Conservation (phyloP, 805 yeast species). For the Teunomyces kruisii region DNA sequence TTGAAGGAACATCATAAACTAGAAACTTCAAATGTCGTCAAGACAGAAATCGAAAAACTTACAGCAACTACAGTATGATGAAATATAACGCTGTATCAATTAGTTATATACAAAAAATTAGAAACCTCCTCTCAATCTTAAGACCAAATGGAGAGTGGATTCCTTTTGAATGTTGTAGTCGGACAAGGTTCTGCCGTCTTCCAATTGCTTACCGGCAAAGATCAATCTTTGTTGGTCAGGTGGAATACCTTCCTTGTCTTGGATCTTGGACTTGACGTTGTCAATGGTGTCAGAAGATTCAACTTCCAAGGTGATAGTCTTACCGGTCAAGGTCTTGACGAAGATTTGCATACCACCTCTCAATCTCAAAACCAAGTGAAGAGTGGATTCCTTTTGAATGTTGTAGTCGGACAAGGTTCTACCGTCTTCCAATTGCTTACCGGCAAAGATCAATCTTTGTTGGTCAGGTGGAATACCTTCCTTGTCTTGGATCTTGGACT, state of each 20-base stretch:
- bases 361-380: constrained; percentile 33
- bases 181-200: constrained; percentile 35
- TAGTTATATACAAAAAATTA: constrained; percentile 16
- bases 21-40: constrained; percentile 17
- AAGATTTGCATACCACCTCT: constrained; percentile 49
- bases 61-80: constrained; percentile 2
- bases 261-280: constrained; percentile 61
- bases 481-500: constrained; percentile 44
- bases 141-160: constrained; percentile 39
- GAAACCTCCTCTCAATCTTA: constrained; percentile 94
- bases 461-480: constrained; percentile 48
- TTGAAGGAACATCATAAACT: constrained; percentile 18
- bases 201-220: constrained; percentile 48
- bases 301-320: constrained; percentile 83
- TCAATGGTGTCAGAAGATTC: constrained; percentile 97
- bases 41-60: constrained; percentile 13
- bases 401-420: constrained; percentile 38
- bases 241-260: constrained; percentile 44
- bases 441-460: constrained; percentile 46
- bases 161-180: constrained; percentile 46
- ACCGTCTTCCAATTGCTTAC: constrained; percentile 47
- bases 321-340: constrained; percentile 57
- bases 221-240: constrained; percentile 46
- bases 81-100: constrained; percentile 4
- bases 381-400: constrained; percentile 46